A percentile compares a stretch with the other conserved stretches of the same genome.
phyloP scores from a whole-genome alignment of 108 stramenopile species.

The Stephanodiscus minutulus region DNA sequence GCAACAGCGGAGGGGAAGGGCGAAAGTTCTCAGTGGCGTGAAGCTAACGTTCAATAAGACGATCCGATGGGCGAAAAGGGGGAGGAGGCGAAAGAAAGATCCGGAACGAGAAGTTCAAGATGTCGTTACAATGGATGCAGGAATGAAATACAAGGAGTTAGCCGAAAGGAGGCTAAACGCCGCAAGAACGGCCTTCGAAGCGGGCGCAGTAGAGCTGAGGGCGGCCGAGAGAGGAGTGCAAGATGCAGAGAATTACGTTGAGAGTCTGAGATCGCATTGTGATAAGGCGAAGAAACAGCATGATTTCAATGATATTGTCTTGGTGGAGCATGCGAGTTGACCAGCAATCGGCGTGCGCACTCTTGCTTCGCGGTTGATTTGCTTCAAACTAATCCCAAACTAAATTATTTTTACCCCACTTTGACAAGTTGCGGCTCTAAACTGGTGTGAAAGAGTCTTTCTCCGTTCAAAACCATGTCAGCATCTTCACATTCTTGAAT shows the following conservation, averaged over 20 bases:
- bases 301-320: too few species aligned
- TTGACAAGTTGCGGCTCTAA: too few species aligned
- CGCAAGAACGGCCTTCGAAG: constrained; percentile 19
- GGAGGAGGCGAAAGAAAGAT: not conserved
- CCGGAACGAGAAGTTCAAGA: not conserved
- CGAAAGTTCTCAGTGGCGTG: constrained; percentile 6
- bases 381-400: too few species aligned
- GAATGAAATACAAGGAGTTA: constrained; percentile 23
- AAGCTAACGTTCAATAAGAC: constrained; percentile 24
- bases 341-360: too few species aligned
- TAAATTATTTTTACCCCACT: too few species aligned
- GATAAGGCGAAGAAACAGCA: too few species aligned
- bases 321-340: too few species aligned
- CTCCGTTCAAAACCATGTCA: too few species aligned
- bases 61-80: constrained; percentile 10
- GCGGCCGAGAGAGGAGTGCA: constrained; percentile 26
- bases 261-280: too few species aligned
- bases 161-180: constrained; percentile 25
- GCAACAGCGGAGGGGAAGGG: constrained; percentile 9
- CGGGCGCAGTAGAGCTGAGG: constrained; percentile 26
- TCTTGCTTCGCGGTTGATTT: too few species aligned
- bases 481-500: not conserved
- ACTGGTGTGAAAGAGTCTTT: too few species aligned
- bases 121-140: constrained; percentile 13
- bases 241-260: constrained; percentile 16